These are phyloP conservation scores for Yamadazyma triangularis DNA, from an alignment of 1,139 yeast species.

Conservation along the genomic window DNA sequence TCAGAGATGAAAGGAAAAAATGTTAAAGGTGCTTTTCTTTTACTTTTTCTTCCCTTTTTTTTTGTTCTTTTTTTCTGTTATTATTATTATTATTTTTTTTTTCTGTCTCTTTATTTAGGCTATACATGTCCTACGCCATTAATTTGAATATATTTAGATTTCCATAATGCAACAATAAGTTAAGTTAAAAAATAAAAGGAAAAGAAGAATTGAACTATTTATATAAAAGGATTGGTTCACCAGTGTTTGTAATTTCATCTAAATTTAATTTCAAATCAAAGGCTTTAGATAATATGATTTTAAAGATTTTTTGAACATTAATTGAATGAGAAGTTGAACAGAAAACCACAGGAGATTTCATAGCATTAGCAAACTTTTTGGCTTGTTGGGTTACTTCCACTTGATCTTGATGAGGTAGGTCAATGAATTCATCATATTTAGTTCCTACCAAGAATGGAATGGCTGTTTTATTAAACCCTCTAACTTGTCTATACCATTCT, in stretches of 20 bases:
- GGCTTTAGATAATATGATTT: slow-evolving; percentile 85
- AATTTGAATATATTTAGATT: too few relatives aligned
- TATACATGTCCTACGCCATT: too few relatives aligned
- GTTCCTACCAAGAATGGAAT: slow-evolving; percentile 93
- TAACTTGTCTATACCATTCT: slow-evolving; percentile 93
- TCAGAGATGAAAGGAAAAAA: too few relatives aligned
- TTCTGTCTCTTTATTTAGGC: too few relatives aligned
- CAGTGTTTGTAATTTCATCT: slow-evolving; percentile 77
- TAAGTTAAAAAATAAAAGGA: neutral
- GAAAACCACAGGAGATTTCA: slow-evolving; percentile 87
- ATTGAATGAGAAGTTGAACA: slow-evolving; percentile 93
- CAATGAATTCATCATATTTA: slow-evolving; percentile 84
- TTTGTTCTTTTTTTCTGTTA: too few relatives aligned
- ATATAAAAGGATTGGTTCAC: slow-evolving; percentile 86
- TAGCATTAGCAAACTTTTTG: slow-evolving; percentile 80
- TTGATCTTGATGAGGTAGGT: slow-evolving; percentile 76
- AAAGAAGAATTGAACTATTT: slow-evolving; percentile 19
- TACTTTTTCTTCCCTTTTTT: too few relatives aligned
- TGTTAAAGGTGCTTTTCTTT: too few relatives aligned
- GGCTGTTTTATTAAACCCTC: slow-evolving; percentile 89
- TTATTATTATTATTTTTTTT: too few relatives aligned
- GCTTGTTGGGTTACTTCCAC: slow-evolving; percentile 83
- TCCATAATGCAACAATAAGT: too few relatives aligned
- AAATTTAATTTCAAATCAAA: slow-evolving; percentile 81
- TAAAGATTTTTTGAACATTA: slow-evolving; percentile 91